Percentiles rank a stretch among this genome's conserved stretches.
Conservation (phyloP, 352 stramenopile genomes). For the Aphanomyces astaci region DNA sequence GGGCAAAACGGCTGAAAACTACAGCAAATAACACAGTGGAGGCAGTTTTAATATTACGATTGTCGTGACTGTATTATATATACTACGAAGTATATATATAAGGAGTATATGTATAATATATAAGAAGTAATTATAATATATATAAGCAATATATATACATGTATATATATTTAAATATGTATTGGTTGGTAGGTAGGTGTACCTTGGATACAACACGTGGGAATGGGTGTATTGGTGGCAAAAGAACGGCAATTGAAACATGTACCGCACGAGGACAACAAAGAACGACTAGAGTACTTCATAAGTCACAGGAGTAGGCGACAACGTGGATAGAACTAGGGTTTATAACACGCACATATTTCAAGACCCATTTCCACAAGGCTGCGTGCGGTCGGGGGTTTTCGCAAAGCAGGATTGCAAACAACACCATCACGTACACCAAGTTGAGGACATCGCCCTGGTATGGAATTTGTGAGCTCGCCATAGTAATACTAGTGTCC, state of each 20-base stretch:
- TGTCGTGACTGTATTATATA: no score
- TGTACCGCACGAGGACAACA: conserved; percentile 49
- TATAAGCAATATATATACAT: no score
- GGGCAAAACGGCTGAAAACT: conserved; percentile 64
- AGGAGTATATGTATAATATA: no score
- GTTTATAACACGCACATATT: conserved; percentile 51
- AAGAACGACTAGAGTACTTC: conserved; percentile 35
- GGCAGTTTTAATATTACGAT: no score
- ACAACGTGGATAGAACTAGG: no score
- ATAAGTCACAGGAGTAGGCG: neutral
- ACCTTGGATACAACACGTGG: conserved; percentile 61
- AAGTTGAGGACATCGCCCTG: conserved; percentile 77
- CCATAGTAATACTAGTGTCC: no score
- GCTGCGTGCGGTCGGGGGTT: conserved; percentile 54
- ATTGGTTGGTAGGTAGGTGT: no score
- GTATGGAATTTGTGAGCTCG: no score
- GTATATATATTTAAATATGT: no score
- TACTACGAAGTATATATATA: no score
- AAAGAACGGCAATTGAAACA: conserved; percentile 79
- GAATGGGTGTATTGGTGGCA: conserved; percentile 49
- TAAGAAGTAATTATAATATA: no score
- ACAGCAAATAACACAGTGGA: no score
- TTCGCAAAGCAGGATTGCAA: conserved; percentile 64
- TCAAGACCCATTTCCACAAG: conserved; percentile 64
- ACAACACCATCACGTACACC: conserved; percentile 58